These are phyloP conservation scores for Cladobotryum mycophilum DNA, from an alignment of 2,329 filamentous ascomycete species.

Conservation along the genomic window DNA sequence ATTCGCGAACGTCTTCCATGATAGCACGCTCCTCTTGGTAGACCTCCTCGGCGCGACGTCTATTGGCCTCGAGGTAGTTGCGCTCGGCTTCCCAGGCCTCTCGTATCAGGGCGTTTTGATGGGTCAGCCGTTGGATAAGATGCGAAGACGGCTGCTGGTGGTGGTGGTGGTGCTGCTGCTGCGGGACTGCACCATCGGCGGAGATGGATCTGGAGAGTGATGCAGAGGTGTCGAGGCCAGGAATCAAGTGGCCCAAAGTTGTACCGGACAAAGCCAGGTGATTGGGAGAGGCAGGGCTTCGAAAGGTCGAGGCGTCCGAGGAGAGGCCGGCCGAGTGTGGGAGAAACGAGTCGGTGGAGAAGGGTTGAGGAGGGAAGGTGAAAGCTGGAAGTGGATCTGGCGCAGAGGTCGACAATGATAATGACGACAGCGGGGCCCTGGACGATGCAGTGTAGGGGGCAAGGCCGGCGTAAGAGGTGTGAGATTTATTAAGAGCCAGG, in stretches of 20 bases:
- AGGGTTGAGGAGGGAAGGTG: background rate
- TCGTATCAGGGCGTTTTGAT: constrained; percentile 37
- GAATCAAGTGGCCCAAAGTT: constrained; percentile 7
- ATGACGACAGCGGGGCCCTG: background rate
- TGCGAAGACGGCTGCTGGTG: constrained; percentile 23
- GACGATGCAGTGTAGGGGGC: background rate
- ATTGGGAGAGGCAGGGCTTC: background rate
- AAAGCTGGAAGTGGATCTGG: background rate
- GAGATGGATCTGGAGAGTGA: constrained; percentile 24
- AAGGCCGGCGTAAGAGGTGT: background rate
- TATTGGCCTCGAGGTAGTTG: constrained; percentile 47
- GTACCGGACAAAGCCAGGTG: background rate
- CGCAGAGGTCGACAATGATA: background rate
- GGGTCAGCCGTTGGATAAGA: constrained; percentile 34
- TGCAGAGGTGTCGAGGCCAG: constrained; percentile 13
- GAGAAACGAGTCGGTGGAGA: background rate
- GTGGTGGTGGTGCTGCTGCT: constrained; percentile 12
- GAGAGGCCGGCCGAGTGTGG: background rate
- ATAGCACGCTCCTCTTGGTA: constrained; percentile 48
- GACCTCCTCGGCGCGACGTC: constrained; percentile 48
- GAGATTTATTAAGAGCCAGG: background rate
- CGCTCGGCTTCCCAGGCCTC: constrained; percentile 50
- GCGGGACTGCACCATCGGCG: constrained; percentile 24
- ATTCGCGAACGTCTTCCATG: constrained; percentile 45
- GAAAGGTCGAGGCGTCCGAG: background rate